Base-by-base conservation (phyloP, 495 filamentous ascomycete genomes). In the Choiromyces venosus region DNA sequence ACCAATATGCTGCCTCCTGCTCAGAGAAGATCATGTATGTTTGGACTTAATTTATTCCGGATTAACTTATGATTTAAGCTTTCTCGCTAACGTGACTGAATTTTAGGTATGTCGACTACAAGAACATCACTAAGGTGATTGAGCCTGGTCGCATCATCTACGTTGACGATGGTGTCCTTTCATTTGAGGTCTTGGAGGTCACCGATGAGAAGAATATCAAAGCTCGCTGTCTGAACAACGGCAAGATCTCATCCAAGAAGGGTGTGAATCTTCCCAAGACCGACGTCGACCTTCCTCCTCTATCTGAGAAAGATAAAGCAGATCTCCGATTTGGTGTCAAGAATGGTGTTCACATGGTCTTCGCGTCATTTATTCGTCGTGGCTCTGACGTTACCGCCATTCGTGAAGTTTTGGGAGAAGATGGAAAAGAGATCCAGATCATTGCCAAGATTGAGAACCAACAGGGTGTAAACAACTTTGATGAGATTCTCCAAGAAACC, bases 371-470 rank as follows among this genome's bases (percentile, higher is more conserved):
- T 84, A 99, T 99, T 83, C 93, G 95, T 74, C 90, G 89, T 61
- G 95, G 91, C 65, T 89, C 90, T 76, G 95, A 99, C 82, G 97
- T 99, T 86, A 89, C 86, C 75, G 86, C 91, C 73, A 99, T 99
- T 83, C 94, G 95, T 74, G 89, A 92, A 70, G 90, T 97, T 42
- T 89, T 99, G 44, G 95, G 95, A 66, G 87, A 92, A 79, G 93
- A 94, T n/a, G 95, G 95, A 76, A 91, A 90, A 83, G 91, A 96
- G 79, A 97, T 99, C 81, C 96, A 99, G 87, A 97, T 99, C 84
- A 97, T 99, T 83, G 93, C 95, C 86, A 99, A 99, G 89, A 96
- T 99, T 79, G 95, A 99, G 87, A 99, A 99, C 86, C 92, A 97
- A 84, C 95, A 99, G 85, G 95, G 95, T 83, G 89, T 92, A 74